phyloP scores from a whole-genome alignment of 306 rosid genomes.

The Fagus crenata region DNA sequence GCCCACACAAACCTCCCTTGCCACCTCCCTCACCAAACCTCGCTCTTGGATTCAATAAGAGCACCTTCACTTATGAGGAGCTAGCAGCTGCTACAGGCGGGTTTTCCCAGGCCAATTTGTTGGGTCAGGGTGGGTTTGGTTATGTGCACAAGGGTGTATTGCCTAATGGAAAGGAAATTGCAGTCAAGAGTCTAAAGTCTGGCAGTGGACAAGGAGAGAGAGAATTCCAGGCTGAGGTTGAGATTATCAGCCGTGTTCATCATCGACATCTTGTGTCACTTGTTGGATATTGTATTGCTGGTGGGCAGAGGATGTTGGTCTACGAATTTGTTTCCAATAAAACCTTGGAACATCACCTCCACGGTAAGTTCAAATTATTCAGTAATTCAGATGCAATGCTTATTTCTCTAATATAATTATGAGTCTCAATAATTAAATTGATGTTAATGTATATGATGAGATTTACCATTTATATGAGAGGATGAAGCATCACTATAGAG shows the following conservation, averaged over 20 bases:
- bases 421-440: too few species aligned
- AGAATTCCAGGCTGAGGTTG: slow-evolving; percentile 87
- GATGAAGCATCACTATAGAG: too few species aligned
- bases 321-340: slow-evolving; percentile 67
- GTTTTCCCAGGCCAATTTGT: slow-evolving; percentile 48
- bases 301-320: slow-evolving; percentile 78
- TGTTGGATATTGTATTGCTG: slow-evolving; percentile 71
- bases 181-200: slow-evolving; percentile 72
- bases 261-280: slow-evolving; percentile 84
- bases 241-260: slow-evolving; percentile 81
- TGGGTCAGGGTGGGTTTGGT: slow-evolving; percentile 93
- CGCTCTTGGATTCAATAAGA: slow-evolving; percentile 60
- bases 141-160: slow-evolving; percentile 81
- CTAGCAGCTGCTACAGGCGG: slow-evolving; percentile 65
- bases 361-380: slow-evolving; percentile 36
- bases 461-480: too few species aligned
- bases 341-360: slow-evolving; percentile 64
- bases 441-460: too few species aligned
- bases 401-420: background rate
- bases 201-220: slow-evolving; percentile 83
- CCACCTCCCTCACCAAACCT: slow-evolving; percentile 78
- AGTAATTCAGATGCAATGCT: background rate
- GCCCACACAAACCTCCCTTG: slow-evolving; percentile 37
- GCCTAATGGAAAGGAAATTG: slow-evolving; percentile 74
- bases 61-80: slow-evolving; percentile 79